Percentiles rank a stretch among this genome's conserved stretches.
Conservation (phyloP, 805 yeast species). For the Metschnikowia henanensis region DNA sequence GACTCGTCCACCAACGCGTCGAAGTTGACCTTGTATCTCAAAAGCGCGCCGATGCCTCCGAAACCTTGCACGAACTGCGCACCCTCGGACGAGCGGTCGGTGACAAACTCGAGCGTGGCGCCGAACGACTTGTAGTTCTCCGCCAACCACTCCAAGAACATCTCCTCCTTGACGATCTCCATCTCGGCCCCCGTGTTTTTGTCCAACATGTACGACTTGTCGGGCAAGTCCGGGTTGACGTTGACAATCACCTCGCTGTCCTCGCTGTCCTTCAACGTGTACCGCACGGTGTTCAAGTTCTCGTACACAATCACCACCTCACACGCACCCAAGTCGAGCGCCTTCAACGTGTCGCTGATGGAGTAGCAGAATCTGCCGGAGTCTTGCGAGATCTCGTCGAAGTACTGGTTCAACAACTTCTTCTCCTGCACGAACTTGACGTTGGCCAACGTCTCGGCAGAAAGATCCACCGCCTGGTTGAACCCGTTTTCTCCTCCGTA, state of each 20-base stretch:
- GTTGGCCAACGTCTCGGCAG: constrained; percentile 95
- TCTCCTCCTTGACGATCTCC: constrained; percentile 83
- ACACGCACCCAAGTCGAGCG: constrained; percentile 94
- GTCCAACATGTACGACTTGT: constrained; percentile 75
- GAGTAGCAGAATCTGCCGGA: constrained; percentile 98
- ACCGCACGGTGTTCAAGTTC: constrained; percentile 82
- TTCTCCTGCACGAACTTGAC: constrained; percentile 98
- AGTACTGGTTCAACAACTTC: constrained; percentile 87
- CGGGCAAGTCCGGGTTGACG: constrained; percentile 70
- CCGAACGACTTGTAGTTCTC: constrained; percentile 94
- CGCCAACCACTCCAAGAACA: constrained; percentile 95
- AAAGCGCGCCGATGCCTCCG: constrained; percentile 97
- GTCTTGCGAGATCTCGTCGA: constrained; percentile 97
- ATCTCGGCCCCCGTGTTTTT: constrained; percentile 87
- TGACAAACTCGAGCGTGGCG: constrained; percentile 93
- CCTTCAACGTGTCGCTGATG: constrained; percentile 94
- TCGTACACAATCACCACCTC: constrained; percentile 92
- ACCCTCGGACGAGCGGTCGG: constrained; percentile 97
- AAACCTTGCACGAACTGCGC: constrained; percentile 97
- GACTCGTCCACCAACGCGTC: constrained; percentile 90
- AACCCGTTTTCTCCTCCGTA: constrained; percentile 99
- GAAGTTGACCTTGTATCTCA: constrained; percentile 95
- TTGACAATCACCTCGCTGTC: constrained; percentile 74
- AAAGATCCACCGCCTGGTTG: constrained; percentile 97
- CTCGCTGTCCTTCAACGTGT: constrained; percentile 79